Evolutionary conservation across 331 rosid genomes (phyloP).

Genomic region (Malus hybrid): DNA sequence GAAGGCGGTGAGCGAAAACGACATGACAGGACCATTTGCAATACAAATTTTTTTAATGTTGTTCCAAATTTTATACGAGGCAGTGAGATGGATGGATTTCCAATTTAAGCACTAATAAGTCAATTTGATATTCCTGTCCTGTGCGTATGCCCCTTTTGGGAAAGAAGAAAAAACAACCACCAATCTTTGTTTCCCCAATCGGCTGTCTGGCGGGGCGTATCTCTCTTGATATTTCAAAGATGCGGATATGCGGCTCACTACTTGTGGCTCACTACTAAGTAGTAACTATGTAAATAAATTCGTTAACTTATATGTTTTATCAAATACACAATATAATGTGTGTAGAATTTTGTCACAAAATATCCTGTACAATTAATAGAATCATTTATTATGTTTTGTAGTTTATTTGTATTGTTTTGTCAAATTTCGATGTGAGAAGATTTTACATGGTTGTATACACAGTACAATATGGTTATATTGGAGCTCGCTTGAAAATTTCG

Average conservation of each 20-base stretch:
- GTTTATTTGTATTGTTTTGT: no score
- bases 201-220: neutral
- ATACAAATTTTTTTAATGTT: neutral
- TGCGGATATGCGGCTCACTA: no score
- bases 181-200: neutral
- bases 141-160: neutral
- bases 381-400: neutral
- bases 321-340: neutral
- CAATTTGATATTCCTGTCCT: no score
- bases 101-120: neutral
- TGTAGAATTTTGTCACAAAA: neutral
- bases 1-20: neutral
- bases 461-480: no score
- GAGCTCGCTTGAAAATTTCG: no score
- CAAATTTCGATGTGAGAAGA: neutral
- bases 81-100: neutral
- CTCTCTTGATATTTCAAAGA: no score
- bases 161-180: neutral
- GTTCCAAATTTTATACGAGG: neutral
- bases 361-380: neutral
- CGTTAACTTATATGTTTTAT: no score
- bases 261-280: no score
- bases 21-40: neutral
- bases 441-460: no score
- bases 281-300: no score